These are phyloP conservation scores for Colletotrichum sp. DNA, from an alignment of 2,329 filamentous ascomycete species.

Conservation along the genomic window DNA sequence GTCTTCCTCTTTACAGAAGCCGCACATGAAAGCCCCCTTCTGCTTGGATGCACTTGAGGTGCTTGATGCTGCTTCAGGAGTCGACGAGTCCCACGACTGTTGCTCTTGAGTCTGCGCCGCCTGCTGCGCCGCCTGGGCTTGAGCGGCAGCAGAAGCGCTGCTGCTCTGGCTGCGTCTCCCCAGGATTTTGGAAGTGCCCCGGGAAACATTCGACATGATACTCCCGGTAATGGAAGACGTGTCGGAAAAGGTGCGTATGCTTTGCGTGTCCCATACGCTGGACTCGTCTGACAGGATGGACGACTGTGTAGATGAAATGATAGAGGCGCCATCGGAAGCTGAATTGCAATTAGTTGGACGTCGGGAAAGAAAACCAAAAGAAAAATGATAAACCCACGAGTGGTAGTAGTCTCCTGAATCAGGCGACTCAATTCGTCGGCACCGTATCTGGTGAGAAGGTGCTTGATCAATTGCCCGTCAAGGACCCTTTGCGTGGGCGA, in stretches of 20 bases:
- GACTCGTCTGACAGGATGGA: conserved; percentile 40
- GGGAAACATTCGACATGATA: conserved; percentile 45
- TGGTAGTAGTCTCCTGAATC: conserved; percentile 34
- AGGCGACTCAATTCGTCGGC: conserved; percentile 35
- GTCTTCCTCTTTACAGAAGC: conserved; percentile 46
- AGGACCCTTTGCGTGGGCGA: conserved; percentile 25
- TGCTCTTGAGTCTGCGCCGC: conserved; percentile 2
- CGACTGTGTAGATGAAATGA: conserved; percentile 38
- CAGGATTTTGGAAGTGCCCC: conserved; percentile 38
- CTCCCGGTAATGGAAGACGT: conserved; percentile 42
- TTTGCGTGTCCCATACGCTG: conserved; percentile 40
- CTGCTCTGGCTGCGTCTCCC: conserved; percentile 27
- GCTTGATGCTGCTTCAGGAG: conserved; percentile 26
- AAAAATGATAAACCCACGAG: conserved; percentile 29
- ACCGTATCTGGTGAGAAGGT: conserved; percentile 37
- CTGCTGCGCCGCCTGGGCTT: conserved; percentile 15
- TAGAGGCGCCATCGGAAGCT: conserved; percentile 34
- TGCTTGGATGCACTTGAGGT: conserved; percentile 34
- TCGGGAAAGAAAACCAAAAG: not conserved
- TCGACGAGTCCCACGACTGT: conserved; percentile 11
- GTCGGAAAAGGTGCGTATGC: conserved; percentile 43
- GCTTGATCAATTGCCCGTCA: conserved; percentile 38
- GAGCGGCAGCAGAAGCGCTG: conserved; percentile 13
- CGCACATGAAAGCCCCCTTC: conserved; percentile 41
- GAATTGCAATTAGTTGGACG: not conserved